Percentiles rank a stretch among this genome's conserved stretches.
These are phyloP conservation scores for Fusarium ramigenum DNA, from an alignment of 2,329 filamentous ascomycete genomes.

Conservation along the genomic window DNA sequence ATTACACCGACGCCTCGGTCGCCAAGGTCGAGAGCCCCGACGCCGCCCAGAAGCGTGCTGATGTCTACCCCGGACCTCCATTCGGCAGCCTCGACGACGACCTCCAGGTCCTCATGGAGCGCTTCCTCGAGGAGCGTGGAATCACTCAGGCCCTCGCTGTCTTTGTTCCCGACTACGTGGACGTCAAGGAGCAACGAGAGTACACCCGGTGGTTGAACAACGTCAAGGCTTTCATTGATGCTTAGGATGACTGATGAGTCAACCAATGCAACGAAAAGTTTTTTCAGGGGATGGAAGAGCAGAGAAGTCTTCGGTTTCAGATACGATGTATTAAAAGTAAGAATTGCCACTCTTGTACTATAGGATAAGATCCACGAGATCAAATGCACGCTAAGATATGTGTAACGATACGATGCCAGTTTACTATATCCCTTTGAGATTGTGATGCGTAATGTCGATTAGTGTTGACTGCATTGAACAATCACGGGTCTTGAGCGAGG, in stretches of 20 bases:
- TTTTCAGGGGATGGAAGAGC: conserved; percentile 16
- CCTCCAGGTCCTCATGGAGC: conserved; percentile 89
- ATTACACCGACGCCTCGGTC: conserved; percentile 80
- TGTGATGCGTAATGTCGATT: not conserved
- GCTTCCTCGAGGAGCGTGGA: conserved; percentile 93
- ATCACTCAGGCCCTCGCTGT: conserved; percentile 86
- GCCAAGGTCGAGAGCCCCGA: conserved; percentile 81
- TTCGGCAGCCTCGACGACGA: conserved; percentile 97
- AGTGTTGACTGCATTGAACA: not conserved
- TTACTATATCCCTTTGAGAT: not conserved
- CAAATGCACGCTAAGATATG: conserved; percentile 36
- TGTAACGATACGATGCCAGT: conserved; percentile 39
- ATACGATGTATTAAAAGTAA: conserved; percentile 34
- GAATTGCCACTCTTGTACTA: conserved; percentile 45
- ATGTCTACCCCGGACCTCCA: conserved; percentile 87
- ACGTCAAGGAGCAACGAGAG: conserved; percentile 98
- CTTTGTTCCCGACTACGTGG: conserved; percentile 96
- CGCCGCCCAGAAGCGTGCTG: conserved; percentile 77
- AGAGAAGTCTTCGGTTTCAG: conserved; percentile 18
- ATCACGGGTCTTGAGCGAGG: not conserved
- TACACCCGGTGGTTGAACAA: conserved; percentile 90
- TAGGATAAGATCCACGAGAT: conserved; percentile 39
- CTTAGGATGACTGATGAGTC: conserved; percentile 53
- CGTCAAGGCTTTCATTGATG: conserved; percentile 86
- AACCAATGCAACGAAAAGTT: not conserved